These are phyloP conservation scores for Aspergillus melleus DNA, from an alignment of 2,329 filamentous ascomycete genomes.

Conservation along the genomic window DNA sequence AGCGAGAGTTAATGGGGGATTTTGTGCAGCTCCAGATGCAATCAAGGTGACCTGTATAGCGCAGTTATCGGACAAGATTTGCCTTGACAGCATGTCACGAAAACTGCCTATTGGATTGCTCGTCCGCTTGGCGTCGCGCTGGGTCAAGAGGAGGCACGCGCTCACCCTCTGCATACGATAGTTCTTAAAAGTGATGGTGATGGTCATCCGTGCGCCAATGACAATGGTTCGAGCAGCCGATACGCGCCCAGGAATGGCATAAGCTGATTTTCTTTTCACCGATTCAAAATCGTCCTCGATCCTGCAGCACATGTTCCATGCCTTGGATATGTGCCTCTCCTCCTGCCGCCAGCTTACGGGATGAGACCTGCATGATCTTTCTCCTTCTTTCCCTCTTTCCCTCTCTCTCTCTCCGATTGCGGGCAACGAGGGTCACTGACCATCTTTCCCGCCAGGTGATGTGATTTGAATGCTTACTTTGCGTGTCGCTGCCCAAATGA, in stretches of 20 bases:
- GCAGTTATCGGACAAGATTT: conserved; percentile 2
- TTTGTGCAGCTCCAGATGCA: background rate
- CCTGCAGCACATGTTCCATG: conserved; percentile 8
- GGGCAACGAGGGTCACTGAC: conserved; percentile 2
- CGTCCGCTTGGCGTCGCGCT: conserved; percentile 15
- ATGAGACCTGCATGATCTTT: background rate
- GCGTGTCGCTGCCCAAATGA: conserved; percentile 31
- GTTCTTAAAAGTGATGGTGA: conserved; percentile 15
- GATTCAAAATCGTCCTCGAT: conserved; percentile 8
- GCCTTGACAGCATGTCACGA: conserved; percentile 1
- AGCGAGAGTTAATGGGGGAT: background rate
- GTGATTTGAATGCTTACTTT: conserved; percentile 19
- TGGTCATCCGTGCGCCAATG: conserved; percentile 22
- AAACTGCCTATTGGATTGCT: conserved; percentile 15
- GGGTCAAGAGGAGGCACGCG: conserved; percentile 21
- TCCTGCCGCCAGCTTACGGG: background rate
- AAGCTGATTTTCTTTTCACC: conserved; percentile 14
- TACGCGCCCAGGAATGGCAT: conserved; percentile 19
- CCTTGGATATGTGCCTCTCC: conserved; percentile 2
- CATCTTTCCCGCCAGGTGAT: conserved; percentile 5
- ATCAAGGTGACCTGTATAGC: conserved; percentile 3
- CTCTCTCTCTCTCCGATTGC: background rate
- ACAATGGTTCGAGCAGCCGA: conserved; percentile 13
- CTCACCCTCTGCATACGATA: conserved; percentile 20
- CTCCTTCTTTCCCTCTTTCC: conserved; percentile 4